Evolutionary conservation across 441 rosid genomes (phyloP), one percentile per base, ranked within the genome.

Genomic region (Populus trichocarpa): DNA sequence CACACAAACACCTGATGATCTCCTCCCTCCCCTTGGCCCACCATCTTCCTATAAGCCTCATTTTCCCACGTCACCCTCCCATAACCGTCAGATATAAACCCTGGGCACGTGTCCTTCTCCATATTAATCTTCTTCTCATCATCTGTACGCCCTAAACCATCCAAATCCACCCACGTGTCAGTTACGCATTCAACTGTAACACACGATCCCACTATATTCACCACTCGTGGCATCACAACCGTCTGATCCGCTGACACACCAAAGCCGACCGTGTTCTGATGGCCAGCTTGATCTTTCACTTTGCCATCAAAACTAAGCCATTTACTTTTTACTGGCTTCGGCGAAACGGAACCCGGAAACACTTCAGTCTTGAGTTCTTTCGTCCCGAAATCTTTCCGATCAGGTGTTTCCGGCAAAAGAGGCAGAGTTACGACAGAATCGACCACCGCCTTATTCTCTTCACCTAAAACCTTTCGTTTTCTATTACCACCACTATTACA

Each of bases 31-130:
- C 73, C 76, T 61, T 78, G 81, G 57, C 83, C 82, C 71, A 86
- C 93, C 93, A 92, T 88, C 75, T 81, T 81, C 77, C 81, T 80
- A 30, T 90, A 91, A 61, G 91, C 92, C 30, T 72, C 90, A 59
- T 92, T 94, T 2, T 88, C 88, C 98, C 95, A 91, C 76, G 87
- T 87, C 67, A 94, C 98, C 78, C 86, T 83, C 35, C 93, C 95
- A 1, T 68, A 78, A 30, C 77, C 84, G 78, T 94, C 96, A 2
- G 97, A 92, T 79, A 88, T 78, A 25, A 94, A 83, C 38, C 95
- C 94, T 0, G 98, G 98, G 79, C 95, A 92, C 86, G 89, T 85
- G 85, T 92, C 97, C 30, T 57, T 85, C 83, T 26, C 89, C 14
- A 94, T 86, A 73, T 85, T 88, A 78, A 74, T 67, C 83, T 74